A percentile compares a stretch with the other conserved stretches of the same genome.
Evolutionary conservation across 352 stramenopile genomes (phyloP).

Genomic region (Globisporangium nunn): DNA sequence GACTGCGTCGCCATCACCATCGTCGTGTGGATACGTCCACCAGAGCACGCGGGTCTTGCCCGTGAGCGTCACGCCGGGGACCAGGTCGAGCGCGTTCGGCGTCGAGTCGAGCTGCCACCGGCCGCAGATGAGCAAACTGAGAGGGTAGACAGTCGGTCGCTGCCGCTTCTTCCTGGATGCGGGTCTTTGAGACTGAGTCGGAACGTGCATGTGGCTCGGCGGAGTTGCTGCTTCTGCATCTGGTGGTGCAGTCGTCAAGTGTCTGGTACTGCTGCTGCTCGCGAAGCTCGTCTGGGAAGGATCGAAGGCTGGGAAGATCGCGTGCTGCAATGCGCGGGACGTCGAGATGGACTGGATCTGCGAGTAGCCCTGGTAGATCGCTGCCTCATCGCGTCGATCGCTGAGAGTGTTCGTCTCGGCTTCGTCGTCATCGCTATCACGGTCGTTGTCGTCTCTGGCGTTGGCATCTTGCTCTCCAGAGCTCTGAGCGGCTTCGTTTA

Average conservation of each 20-base stretch:
- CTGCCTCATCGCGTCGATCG: constrained; percentile 41
- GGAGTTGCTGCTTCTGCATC: neutral
- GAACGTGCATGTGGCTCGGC: neutral
- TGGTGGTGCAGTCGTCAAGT: neutral
- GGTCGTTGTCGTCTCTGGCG: neutral
- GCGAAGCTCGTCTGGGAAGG: constrained; percentile 2
- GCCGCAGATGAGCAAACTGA: constrained; percentile 57
- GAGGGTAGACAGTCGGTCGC: constrained; percentile 20
- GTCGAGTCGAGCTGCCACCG: constrained; percentile 23
- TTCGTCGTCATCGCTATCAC: neutral
- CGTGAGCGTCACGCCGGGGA: constrained; percentile 36
- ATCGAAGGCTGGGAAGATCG: constrained; percentile 22
- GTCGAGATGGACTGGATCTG: constrained; percentile 76
- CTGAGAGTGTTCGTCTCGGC: constrained; percentile 25
- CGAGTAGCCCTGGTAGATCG: constrained; percentile 60
- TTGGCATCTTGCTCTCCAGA: neutral
- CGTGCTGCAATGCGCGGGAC: constrained; percentile 44
- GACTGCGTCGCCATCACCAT: constrained; percentile 5
- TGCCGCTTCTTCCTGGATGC: constrained; percentile 4
- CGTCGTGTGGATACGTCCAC: constrained; percentile 35
- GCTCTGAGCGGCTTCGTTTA: neutral
- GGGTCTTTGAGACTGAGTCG: neutral
- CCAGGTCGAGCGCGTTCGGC: constrained; percentile 22
- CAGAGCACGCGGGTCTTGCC: constrained; percentile 34
- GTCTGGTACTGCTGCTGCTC: constrained; percentile 1